Percentiles rank a stretch among this genome's conserved stretches.
These are phyloP conservation scores for Syncephalastrum sp. DNA, from an alignment of 371 early-diverging fungal genomes.

Conservation along the genomic window DNA sequence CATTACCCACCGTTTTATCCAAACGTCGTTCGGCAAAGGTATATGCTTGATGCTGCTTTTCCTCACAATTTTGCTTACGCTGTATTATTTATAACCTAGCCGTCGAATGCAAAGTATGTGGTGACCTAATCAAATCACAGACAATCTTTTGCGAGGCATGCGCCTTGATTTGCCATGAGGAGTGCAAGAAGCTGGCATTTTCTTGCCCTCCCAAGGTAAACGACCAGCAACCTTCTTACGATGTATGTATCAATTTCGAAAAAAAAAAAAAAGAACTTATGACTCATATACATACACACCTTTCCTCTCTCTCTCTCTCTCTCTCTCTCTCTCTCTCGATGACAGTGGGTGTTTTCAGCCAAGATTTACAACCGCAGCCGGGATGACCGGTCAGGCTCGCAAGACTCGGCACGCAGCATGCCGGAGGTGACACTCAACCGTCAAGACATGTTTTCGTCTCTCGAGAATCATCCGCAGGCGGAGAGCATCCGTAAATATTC, in stretches of 20 bases:
- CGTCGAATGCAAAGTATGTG: constrained; percentile 47
- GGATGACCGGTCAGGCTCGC: constrained; percentile 2
- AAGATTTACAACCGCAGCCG: constrained; percentile 17
- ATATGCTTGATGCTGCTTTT: neutral
- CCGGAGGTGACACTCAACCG: constrained; percentile 9
- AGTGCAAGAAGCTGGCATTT: constrained; percentile 36
- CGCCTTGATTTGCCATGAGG: constrained; percentile 42
- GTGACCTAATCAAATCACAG: constrained; percentile 24
- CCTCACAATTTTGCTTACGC: neutral
- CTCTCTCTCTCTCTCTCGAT: neutral
- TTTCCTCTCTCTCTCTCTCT: too few species aligned
- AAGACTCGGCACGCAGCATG: constrained; percentile 7
- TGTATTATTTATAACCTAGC: constrained; percentile 12
- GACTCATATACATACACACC: neutral
- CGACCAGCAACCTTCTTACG: constrained; percentile 48
- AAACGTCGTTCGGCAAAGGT: constrained; percentile 43
- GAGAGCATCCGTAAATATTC: constrained; percentile 35
- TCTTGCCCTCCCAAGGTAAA: constrained; percentile 49
- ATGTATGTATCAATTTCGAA: constrained; percentile 17
- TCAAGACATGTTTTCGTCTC: constrained; percentile 9
- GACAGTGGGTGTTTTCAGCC: constrained; percentile 31
- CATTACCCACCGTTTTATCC: constrained; percentile 36
- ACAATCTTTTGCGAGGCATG: constrained; percentile 46
- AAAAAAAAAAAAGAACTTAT: neutral
- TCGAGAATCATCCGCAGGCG: constrained; percentile 33